Evolutionary conservation across 75 land plant genomes (phyloP).

Genomic region (Cryptomeria japonica): DNA sequence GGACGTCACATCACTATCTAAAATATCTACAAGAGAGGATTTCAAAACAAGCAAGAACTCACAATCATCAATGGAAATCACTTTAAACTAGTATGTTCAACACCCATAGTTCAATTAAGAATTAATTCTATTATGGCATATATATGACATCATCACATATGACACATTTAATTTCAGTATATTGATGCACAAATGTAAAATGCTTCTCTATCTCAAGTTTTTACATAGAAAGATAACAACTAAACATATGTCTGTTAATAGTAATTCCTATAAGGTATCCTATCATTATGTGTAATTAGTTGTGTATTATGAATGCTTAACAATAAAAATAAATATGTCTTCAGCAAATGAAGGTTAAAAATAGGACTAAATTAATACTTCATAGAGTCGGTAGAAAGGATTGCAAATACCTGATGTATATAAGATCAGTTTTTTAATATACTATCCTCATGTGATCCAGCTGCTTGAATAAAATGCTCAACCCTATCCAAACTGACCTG

Average conservation of each 20-base stretch:
- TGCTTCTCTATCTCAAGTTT: neutral
- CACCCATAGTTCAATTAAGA: neutral
- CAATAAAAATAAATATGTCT: neutral
- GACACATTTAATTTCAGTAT: neutral
- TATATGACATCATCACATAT: neutral
- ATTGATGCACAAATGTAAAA: neutral
- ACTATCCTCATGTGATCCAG: constrained; percentile 55
- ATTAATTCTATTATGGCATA: neutral
- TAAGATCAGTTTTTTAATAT: constrained; percentile 61
- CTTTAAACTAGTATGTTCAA: neutral
- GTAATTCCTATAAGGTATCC: no score
- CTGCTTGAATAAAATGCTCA: constrained; percentile 51
- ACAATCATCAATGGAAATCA: neutral
- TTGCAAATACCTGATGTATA: constrained; percentile 27
- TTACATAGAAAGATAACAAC: no score
- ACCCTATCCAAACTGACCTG: constrained; percentile 33
- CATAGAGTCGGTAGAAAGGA: neutral
- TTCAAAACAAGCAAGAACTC: no score
- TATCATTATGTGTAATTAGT: neutral
- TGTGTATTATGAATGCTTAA: neutral
- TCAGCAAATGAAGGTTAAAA: neutral
- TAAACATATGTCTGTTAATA: no score
- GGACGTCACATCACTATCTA: no score
- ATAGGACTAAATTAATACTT: neutral
- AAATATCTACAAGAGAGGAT: no score